Conservation (phyloP, 352 stramenopile species). For the Pythium periplocum region DNA sequence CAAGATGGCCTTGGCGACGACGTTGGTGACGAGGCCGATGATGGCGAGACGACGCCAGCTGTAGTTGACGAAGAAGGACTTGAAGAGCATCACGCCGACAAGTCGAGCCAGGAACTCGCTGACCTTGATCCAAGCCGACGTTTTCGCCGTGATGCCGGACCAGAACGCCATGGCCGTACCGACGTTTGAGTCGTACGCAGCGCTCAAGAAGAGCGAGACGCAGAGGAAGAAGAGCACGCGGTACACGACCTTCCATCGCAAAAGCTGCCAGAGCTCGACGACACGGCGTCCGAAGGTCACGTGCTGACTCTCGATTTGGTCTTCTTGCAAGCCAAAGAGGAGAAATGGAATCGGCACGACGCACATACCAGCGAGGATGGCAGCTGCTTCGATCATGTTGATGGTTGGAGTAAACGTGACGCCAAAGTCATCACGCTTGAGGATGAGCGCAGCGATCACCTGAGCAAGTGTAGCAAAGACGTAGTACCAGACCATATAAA, state of each 20-base stretch:
- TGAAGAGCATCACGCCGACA: slow-evolving; percentile 10
- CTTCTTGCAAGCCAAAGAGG: slow-evolving; percentile 22
- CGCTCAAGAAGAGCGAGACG: slow-evolving; percentile 12
- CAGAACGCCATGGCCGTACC: slow-evolving; percentile 11
- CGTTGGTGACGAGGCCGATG: slow-evolving; percentile 7
- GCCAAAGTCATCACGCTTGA: slow-evolving; percentile 15
- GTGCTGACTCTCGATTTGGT: background rate
- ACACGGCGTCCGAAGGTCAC: background rate
- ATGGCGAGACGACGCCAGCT: slow-evolving; percentile 8
- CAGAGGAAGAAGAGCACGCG: slow-evolving; percentile 17
- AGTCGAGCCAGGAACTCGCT: background rate
- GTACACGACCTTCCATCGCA: slow-evolving; percentile 18
- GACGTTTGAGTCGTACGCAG: slow-evolving; percentile 17
- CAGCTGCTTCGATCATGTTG: slow-evolving; percentile 15
- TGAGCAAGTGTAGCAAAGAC: slow-evolving; percentile 20
- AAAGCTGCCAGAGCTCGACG: slow-evolving; percentile 16
- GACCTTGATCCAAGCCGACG: slow-evolving; percentile 4
- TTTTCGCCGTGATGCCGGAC: slow-evolving; percentile 10
- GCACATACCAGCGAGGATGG: slow-evolving; percentile 16
- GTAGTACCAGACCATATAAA: slow-evolving; percentile 44
- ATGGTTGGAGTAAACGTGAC: slow-evolving; percentile 14
- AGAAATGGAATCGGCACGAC: slow-evolving; percentile 28
- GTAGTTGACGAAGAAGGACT: slow-evolving; percentile 7
- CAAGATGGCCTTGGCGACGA: slow-evolving; percentile 1
- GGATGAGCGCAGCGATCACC: slow-evolving; percentile 19